These are phyloP conservation scores for Catharanthus roseus DNA, from an alignment of 257 asterid species.

Conservation along the genomic window DNA sequence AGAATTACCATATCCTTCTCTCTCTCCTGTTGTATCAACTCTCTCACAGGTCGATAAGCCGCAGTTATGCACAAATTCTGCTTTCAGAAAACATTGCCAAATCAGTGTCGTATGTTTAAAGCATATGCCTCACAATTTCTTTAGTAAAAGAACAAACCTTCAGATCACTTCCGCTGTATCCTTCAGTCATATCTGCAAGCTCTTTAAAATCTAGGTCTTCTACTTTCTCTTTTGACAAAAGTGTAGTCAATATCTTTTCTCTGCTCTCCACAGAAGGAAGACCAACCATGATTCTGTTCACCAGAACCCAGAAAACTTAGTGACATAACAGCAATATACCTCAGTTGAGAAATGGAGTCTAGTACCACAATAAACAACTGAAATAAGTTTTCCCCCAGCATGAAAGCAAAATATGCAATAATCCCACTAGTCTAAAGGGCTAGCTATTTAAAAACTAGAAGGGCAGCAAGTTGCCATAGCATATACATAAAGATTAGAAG, in stretches of 20 bases:
- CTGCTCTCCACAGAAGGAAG: constrained; percentile 83
- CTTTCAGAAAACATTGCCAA: constrained; percentile 21
- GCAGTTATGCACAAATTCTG: constrained; percentile 92
- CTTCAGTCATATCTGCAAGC: constrained; percentile 81
- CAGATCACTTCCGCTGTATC: constrained; percentile 96
- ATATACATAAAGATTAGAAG: neutral
- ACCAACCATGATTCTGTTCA: constrained; percentile 81
- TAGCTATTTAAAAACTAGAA: neutral
- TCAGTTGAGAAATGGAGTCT: neutral
- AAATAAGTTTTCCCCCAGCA: neutral
- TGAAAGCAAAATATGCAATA: neutral
- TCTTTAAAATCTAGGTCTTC: constrained; percentile 77
- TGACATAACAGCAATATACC: neutral
- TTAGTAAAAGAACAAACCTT: constrained; percentile 48
- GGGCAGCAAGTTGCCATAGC: neutral
- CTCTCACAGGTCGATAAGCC: constrained; percentile 95
- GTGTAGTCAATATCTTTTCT: constrained; percentile 83
- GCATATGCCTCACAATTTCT: neutral
- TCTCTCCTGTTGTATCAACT: constrained; percentile 68
- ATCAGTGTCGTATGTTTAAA: constrained; percentile 22
- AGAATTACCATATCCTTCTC: constrained; percentile 53
- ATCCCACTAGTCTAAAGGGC: neutral
- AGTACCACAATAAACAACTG: neutral
- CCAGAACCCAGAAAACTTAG: constrained; percentile 26
- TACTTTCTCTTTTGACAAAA: constrained; percentile 74